These are phyloP conservation scores for Candida silvatica DNA, from an alignment of 805 yeast species.

Conservation along the genomic window DNA sequence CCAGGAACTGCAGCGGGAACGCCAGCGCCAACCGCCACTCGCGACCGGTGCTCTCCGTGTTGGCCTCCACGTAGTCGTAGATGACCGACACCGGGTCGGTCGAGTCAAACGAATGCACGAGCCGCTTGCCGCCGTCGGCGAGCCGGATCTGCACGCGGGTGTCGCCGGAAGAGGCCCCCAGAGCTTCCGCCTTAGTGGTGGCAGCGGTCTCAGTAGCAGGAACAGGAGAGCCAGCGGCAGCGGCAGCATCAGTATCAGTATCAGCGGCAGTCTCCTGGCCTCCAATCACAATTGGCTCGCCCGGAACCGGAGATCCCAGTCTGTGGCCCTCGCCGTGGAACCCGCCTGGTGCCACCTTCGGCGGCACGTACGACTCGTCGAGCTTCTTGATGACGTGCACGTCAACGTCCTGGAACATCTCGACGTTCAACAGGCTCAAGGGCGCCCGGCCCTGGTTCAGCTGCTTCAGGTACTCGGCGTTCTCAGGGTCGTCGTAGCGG, in stretches of 20 bases:
- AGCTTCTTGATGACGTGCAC: slow-evolving; percentile 75
- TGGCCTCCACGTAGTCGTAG: slow-evolving; percentile 56
- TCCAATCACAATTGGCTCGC: slow-evolving; percentile 33
- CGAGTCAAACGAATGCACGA: slow-evolving; percentile 55
- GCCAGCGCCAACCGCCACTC: slow-evolving; percentile 65
- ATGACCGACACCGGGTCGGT: slow-evolving; percentile 56
- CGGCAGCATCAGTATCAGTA: not conserved
- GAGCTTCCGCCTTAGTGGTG: slow-evolving; percentile 5
- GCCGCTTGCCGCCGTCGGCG: slow-evolving; percentile 63
- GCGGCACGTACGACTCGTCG: slow-evolving; percentile 66
- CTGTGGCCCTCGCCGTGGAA: slow-evolving; percentile 76
- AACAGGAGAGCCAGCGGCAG: no score
- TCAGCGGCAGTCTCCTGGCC: slow-evolving; percentile 6
- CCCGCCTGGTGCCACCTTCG: slow-evolving; percentile 43
- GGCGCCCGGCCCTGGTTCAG: slow-evolving; percentile 91
- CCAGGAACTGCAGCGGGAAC: slow-evolving; percentile 73
- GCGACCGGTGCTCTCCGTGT: slow-evolving; percentile 34
- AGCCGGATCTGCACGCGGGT: slow-evolving; percentile 73
- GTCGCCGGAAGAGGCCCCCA: slow-evolving; percentile 2
- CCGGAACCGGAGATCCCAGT: slow-evolving; percentile 84
- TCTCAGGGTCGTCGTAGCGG: slow-evolving; percentile 89
- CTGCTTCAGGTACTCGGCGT: slow-evolving; percentile 67
- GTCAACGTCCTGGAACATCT: slow-evolving; percentile 88
- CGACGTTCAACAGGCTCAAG: slow-evolving; percentile 67
- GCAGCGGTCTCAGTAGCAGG: slow-evolving; percentile 11